phyloP scores from a whole-genome alignment of 768 basidiomycete species.

The Paxillus rubicundulus region DNA sequence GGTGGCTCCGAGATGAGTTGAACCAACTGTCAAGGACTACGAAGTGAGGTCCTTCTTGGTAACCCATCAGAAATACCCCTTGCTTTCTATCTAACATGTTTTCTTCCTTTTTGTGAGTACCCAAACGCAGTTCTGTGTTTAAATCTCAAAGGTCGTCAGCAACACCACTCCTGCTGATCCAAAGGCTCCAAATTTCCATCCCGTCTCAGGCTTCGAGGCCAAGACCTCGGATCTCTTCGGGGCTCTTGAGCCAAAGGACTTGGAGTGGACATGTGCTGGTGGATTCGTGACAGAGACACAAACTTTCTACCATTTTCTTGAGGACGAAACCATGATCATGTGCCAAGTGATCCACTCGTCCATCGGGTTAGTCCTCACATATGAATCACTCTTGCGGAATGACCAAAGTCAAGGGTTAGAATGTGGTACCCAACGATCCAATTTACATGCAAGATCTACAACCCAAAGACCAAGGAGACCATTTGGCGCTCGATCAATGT shows the following conservation, averaged over 20 bases:
- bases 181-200: conserved; percentile 75
- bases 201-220: conserved; percentile 57
- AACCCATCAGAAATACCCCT: not conserved
- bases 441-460: conserved; percentile 85
- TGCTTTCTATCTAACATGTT: conserved; percentile 56
- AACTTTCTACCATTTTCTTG: conserved; percentile 75
- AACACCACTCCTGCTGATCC: conserved; percentile 59
- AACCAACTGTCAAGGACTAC: not conserved
- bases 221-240: conserved; percentile 63
- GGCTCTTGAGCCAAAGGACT: conserved; percentile 71
- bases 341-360: conserved; percentile 87
- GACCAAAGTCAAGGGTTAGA: conserved; percentile 39
- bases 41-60: not conserved
- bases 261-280: conserved; percentile 76
- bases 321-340: conserved; percentile 77
- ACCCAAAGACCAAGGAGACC: conserved; percentile 70
- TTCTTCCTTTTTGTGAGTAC: conserved; percentile 75
- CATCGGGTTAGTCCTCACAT: conserved; percentile 64
- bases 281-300: conserved; percentile 94
- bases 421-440: conserved; percentile 94
- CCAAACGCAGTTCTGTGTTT: not conserved
- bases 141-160: conserved; percentile 32
- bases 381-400: conserved; percentile 2
- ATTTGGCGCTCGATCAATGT: conserved; percentile 89
- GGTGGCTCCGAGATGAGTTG: not conserved